phyloP scores from a whole-genome alignment of 331 rosid genomes.

The Ulmus americana region DNA sequence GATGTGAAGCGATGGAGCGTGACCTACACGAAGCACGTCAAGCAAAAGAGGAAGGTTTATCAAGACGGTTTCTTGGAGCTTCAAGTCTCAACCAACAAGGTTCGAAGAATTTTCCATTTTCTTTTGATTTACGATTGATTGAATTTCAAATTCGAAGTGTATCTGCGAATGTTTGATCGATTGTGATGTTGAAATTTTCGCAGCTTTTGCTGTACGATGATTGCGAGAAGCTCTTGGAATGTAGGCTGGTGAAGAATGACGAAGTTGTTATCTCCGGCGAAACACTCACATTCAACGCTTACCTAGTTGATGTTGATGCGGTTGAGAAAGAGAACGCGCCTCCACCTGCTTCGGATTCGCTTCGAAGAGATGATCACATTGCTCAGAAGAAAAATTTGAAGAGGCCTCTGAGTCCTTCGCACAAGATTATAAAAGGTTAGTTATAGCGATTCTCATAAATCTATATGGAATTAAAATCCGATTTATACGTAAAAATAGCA shows the following conservation, averaged over 20 bases:
- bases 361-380: slow-evolving; percentile 19
- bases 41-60: slow-evolving; percentile 72
- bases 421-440: slow-evolving; percentile 63
- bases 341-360: slow-evolving; percentile 27
- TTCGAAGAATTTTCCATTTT: slow-evolving; percentile 10
- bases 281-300: slow-evolving; percentile 38
- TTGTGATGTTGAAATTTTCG: slow-evolving; percentile 4
- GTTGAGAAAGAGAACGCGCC: slow-evolving; percentile 36
- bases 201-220: slow-evolving; percentile 64
- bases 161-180: not conserved
- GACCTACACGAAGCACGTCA: slow-evolving; percentile 69
- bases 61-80: slow-evolving; percentile 68
- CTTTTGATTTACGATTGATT: not conserved
- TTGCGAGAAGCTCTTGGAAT: slow-evolving; percentile 57
- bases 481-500: not conserved
- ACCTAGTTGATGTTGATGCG: slow-evolving; percentile 41
- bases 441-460: not conserved
- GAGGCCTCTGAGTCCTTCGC: slow-evolving; percentile 61
- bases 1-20: slow-evolving; percentile 65
- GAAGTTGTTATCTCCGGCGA: slow-evolving; percentile 51
- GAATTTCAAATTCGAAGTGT: not conserved
- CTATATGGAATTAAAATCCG: slow-evolving; percentile 2
- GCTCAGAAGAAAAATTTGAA: slow-evolving; percentile 12
- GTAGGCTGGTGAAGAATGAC: slow-evolving; percentile 56
- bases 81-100: slow-evolving; percentile 60